Base-by-base conservation (phyloP, 208 protist genomes). In the Balamuthia mandrillaris region DNA sequence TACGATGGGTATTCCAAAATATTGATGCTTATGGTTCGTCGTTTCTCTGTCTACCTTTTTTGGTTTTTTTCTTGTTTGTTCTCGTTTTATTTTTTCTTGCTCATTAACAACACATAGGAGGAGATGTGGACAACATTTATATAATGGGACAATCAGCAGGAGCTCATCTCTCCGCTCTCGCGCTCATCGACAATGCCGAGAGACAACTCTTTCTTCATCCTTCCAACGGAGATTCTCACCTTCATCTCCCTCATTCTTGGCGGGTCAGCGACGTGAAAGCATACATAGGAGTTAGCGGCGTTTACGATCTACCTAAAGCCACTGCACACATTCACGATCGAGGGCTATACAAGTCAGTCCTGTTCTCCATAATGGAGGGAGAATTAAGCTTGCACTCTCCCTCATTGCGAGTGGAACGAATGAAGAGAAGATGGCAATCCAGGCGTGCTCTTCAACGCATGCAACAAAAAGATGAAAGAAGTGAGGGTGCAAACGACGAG, bases 311-410 rank as follows among this genome's bases (percentile, higher is more conserved):
- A 3, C 44, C 70, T 39, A 29, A 33, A 24, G 37, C 51, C 45
- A 47, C 58, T 0, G 70, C 31, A 56, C 37, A 79, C 70, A 29
- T 79, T 4, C 70, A 79, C 70, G 37, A 35, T 24, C 70, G 70
- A 1, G 70, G 70, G 3, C 49, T 79, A 16, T 47, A 39, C 42
- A 79, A 56, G 21, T 79, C 51, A 37, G 1, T 79, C 29, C 70
- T 79, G 24, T 79, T 58, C 49, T 79, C 70, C 42, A 79, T 79
- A 21, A 58, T 79, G 16, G 44, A 79, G 18, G 70, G 70, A 12
- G 70, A 79, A 31, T 47, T 79, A n/a, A n/a, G n/a, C n/a, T n/a
- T n/a, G n/a, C n/a, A n/a, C n/a, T n/a, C n/a, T n/a, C n/a, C n/a
- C n/a, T n/a, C n/a, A n/a, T n/a, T n/a, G n/a, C n/a, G n/a, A n/a